These are phyloP conservation scores for Cryptococcus sp. DNA, from an alignment of 1,284 basidiomycete species.

Conservation along the genomic window DNA sequence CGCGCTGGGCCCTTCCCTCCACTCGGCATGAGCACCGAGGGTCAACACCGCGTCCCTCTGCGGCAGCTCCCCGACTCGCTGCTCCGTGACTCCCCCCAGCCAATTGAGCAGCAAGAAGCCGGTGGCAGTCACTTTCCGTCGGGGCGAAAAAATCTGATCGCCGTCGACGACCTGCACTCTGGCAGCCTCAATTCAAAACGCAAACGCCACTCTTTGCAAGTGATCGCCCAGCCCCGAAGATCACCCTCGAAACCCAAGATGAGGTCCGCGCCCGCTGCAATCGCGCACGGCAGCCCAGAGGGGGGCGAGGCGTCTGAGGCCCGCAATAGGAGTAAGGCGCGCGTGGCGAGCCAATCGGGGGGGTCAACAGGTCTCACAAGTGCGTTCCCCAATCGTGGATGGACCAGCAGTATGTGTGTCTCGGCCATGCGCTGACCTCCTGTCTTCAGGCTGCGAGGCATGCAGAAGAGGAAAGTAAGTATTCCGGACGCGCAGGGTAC, in stretches of 20 bases:
- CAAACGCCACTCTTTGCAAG: constrained; percentile 11
- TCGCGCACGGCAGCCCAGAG: constrained; percentile 3
- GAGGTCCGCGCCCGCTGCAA: constrained; percentile 1
- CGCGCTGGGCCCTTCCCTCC: not conserved
- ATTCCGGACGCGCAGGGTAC: not conserved
- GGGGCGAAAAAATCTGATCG: not conserved
- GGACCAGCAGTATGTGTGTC: not conserved
- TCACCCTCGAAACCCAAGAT: constrained; percentile 3
- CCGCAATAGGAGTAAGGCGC: constrained; percentile 5
- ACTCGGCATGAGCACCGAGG: not conserved
- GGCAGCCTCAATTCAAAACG: not conserved
- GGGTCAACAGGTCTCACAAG: constrained; percentile 12
- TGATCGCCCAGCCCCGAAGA: not conserved
- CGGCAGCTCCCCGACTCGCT: not conserved
- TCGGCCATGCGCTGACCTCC: not conserved
- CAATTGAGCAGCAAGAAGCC: not conserved
- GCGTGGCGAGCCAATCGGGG: not conserved
- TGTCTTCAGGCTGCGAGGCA: constrained; percentile 19
- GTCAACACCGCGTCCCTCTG: not conserved
- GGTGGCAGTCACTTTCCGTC: not conserved
- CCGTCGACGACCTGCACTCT: not conserved
- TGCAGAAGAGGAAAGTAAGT: constrained; percentile 25
- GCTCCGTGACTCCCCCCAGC: not conserved
- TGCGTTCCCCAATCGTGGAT: not conserved
- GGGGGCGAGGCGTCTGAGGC: constrained; percentile 2